phyloP scores from a whole-genome alignment of 1,284 basidiomycete species.

The Singerocomus inundabilis region DNA sequence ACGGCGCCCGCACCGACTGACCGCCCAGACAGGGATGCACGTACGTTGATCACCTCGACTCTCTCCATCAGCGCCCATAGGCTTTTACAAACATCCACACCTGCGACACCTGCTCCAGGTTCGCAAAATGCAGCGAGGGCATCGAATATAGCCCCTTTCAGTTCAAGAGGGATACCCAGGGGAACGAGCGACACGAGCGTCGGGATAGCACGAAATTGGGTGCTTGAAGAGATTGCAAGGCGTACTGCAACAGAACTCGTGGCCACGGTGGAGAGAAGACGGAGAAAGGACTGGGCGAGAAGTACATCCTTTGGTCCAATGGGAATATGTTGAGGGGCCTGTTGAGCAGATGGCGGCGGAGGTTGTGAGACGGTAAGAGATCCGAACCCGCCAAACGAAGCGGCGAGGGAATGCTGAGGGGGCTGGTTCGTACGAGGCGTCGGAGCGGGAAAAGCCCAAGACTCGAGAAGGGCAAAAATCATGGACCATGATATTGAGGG shows the following conservation, averaged over 20 bases:
- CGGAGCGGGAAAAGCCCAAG: conserved; percentile 43
- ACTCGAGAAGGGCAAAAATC: conserved; percentile 53
- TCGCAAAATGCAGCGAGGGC: conserved; percentile 84
- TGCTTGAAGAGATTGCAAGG: conserved; percentile 75
- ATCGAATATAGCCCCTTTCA: conserved; percentile 87
- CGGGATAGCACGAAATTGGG: conserved; percentile 76
- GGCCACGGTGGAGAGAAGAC: conserved; percentile 79
- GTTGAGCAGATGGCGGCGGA: conserved; percentile 17
- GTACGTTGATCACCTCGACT: conserved; percentile 79
- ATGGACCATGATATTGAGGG: conserved; percentile 46
- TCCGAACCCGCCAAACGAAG: conserved; percentile 32
- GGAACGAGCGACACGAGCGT: conserved; percentile 79
- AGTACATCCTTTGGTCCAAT: conserved; percentile 76
- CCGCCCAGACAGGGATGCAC: conserved; percentile 36
- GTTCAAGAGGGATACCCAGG: conserved; percentile 81
- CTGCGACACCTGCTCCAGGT: conserved; percentile 68
- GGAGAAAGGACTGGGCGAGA: conserved; percentile 79
- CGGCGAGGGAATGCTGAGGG: conserved; percentile 24
- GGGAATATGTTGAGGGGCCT: conserved; percentile 44
- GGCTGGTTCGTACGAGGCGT: conserved; percentile 28
- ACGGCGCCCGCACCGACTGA: conserved; percentile 37
- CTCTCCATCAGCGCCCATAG: conserved; percentile 86
- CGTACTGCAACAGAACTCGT: conserved; percentile 78
- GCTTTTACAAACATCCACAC: conserved; percentile 76
- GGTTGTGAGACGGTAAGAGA: conserved; percentile 26